Percentiles rank a stretch among this genome's conserved stretches.
These are phyloP conservation scores for Dalbergia oliveri DNA, from an alignment of 306 rosid genomes.

Conservation along the genomic window DNA sequence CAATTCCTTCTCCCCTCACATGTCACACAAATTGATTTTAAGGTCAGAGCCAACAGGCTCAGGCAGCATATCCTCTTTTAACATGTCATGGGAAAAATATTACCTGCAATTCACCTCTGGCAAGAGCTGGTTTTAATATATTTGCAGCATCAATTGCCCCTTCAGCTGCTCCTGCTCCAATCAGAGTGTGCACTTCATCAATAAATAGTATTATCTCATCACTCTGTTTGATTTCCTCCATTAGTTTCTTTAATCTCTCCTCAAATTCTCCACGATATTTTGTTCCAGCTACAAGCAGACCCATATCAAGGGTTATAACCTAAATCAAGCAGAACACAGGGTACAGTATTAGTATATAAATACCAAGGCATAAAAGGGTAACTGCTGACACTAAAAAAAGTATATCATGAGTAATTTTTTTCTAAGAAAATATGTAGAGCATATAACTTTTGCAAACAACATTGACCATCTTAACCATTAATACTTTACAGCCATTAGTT, in stretches of 20 bases:
- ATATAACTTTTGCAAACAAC: not conserved
- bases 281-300: slow-evolving; percentile 97
- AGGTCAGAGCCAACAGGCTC: slow-evolving; percentile 2
- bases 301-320: slow-evolving; percentile 98
- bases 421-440: not conserved
- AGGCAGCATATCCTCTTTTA: not conserved
- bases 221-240: slow-evolving; percentile 98
- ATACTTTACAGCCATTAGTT: slow-evolving; percentile 7
- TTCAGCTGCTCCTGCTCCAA: slow-evolving; percentile 99
- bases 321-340: slow-evolving; percentile 48
- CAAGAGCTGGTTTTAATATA: slow-evolving; percentile 95
- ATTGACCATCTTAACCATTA: not conserved
- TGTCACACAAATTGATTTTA: not conserved
- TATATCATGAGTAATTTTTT: not conserved
- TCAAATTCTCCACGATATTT: slow-evolving; percentile 99
- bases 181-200: slow-evolving; percentile 93
- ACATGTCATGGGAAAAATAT: slow-evolving; percentile 9
- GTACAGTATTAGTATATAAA: slow-evolving; percentile 1
- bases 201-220: slow-evolving; percentile 93
- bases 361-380: not conserved
- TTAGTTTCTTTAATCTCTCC: slow-evolving; percentile 91
- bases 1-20: not conserved
- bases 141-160: slow-evolving; percentile 99
- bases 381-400: not conserved
- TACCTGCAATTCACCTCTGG: slow-evolving; percentile 99